Base-by-base conservation (phyloP, 306 rosid genomes). In the Ceratonia siliqua region DNA sequence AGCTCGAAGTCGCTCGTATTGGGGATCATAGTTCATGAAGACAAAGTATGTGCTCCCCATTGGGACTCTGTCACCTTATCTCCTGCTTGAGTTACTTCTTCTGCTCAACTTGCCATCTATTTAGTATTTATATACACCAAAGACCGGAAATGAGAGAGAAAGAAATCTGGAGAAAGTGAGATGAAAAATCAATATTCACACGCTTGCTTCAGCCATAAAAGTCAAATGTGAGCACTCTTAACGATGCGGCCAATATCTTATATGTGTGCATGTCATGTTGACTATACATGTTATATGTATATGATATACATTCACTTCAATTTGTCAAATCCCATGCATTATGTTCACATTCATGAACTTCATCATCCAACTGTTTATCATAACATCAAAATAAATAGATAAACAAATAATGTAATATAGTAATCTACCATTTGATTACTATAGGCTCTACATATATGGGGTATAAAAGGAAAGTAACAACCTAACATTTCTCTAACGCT, bases 21-120 rank as follows among this genome's bases (percentile, higher is more conserved):
- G 87, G 17, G 94, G 94, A 89, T 94, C 98, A 24, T 86, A 91
- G 85, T 74, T 91, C 97, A 94, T 82, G 87, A 94, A 89, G 72
- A 94, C 96, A 56, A 87, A 94, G 88, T 89, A 88, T 15, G 81
- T 55, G 81, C 84, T 81, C 61, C 58, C 89, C 98, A 86, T 89
- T 42, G 2, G 11, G 62, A 68, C n/a, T 58, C 20, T 35, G 1
- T 32, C 58, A 7, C 43, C 49, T 68, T 63, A 32, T 68, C 62
- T 68, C 41, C 72, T 57, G 61, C 30, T 15, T 22, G 28, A 11
- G 65, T 53, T 2, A 2, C 41, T 4, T 84, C 45, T 25, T 35
- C 65, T 32, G 76, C 62, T 38, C 42, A 78, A 74, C 77, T 38
- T 4, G 72, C 17, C 46, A 52, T 1, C 78, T 75, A 86, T 83